phyloP scores from a whole-genome alignment of 1,284 basidiomycete genomes.

The Fistulinella cinereoalba region DNA sequence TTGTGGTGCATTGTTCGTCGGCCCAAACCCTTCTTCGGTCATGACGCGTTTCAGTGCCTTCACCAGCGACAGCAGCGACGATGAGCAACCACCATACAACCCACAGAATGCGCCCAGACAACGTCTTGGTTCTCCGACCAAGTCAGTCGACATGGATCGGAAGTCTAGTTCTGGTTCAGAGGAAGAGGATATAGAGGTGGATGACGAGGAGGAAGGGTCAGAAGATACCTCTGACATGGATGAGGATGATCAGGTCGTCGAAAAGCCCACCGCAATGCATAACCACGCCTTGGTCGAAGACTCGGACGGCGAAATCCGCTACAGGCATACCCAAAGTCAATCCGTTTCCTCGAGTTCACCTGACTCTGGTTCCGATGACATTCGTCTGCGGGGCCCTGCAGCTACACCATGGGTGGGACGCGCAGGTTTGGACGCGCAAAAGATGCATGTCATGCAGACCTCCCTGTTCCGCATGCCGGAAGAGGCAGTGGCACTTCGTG shows the following conservation, averaged over 20 bases:
- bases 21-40: slow-evolving; percentile 8
- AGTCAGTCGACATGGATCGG: slow-evolving; percentile 21
- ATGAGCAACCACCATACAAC: slow-evolving; percentile 31
- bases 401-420: slow-evolving; percentile 64
- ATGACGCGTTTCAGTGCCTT: slow-evolving; percentile 46
- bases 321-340: slow-evolving; percentile 36
- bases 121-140: slow-evolving; percentile 14
- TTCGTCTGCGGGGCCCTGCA: slow-evolving; percentile 22
- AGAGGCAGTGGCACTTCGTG: slow-evolving; percentile 58
- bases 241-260: slow-evolving; percentile 43
- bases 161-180: slow-evolving; percentile 21
- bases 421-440: slow-evolving; percentile 74
- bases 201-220: slow-evolving; percentile 39
- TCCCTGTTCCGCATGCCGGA: slow-evolving; percentile 78
- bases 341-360: slow-evolving; percentile 33
- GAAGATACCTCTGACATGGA: slow-evolving; percentile 47
- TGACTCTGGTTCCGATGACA: slow-evolving; percentile 35
- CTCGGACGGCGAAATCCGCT: slow-evolving; percentile 50
- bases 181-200: slow-evolving; percentile 24
- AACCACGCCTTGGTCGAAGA: slow-evolving; percentile 48
- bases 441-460: slow-evolving; percentile 90
- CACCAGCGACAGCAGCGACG: slow-evolving; percentile 41
- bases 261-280: slow-evolving; percentile 25
- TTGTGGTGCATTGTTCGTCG: slow-evolving; percentile 22
- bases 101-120: slow-evolving; percentile 22